Conservation (phyloP, 2,329 filamentous ascomycete species). For the Claviceps maximensis region DNA sequence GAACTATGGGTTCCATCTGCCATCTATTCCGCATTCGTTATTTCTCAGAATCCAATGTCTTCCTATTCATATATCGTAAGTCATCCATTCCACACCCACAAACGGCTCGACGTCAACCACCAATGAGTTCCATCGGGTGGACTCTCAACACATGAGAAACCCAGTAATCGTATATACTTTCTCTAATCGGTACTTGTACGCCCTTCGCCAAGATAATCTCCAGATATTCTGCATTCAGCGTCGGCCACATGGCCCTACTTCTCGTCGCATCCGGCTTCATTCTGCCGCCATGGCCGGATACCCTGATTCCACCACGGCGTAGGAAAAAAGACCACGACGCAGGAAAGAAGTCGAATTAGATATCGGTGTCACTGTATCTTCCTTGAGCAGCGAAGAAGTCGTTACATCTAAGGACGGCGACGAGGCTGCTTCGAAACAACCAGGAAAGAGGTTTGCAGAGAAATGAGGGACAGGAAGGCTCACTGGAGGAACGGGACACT, state of each 20-base stretch:
- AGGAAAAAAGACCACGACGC: slow-evolving; percentile 29
- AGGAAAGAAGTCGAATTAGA: slow-evolving; percentile 29
- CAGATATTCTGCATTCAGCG: slow-evolving; percentile 35
- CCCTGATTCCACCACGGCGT: slow-evolving; percentile 34
- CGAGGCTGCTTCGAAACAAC: not conserved
- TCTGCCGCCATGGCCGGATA: slow-evolving; percentile 39
- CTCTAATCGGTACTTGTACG: slow-evolving; percentile 35
- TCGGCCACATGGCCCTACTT: slow-evolving; percentile 33
- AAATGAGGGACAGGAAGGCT: too few relatives aligned
- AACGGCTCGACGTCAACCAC: too few relatives aligned
- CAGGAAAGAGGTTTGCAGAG: too few relatives aligned
- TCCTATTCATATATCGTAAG: not conserved
- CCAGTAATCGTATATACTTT: slow-evolving; percentile 39
- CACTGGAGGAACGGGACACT: too few relatives aligned
- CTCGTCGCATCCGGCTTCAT: slow-evolving; percentile 34
- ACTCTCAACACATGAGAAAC: too few relatives aligned
- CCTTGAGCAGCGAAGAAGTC: not conserved
- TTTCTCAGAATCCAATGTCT: not conserved
- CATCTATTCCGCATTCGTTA: not conserved
- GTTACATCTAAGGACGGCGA: not conserved
- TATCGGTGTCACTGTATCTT: slow-evolving; percentile 11
- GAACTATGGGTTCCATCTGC: not conserved
- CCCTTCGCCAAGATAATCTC: slow-evolving; percentile 33
- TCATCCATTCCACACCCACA: too few relatives aligned
- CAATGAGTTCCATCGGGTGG: too few relatives aligned